Evolutionary conservation across 108 stramenopile genomes (phyloP).

Genomic region (Nitzschia sp.): DNA sequence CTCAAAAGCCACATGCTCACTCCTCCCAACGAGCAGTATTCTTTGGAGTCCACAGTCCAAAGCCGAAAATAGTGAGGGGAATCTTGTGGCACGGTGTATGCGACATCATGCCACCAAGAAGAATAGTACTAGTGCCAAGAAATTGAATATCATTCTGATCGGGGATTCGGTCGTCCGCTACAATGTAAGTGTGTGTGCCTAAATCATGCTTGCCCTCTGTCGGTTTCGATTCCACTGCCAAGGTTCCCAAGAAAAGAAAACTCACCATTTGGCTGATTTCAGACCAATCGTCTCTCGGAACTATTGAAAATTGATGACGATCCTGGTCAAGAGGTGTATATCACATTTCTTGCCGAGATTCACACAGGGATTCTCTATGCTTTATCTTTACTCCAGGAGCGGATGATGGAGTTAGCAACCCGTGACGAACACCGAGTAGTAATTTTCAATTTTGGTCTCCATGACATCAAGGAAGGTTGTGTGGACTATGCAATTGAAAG

Average conservation of each 20-base stretch:
- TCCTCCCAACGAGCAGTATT: not conserved
- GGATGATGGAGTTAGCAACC: not conserved
- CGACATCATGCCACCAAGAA: not conserved
- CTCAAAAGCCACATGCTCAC: not conserved
- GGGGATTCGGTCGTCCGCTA: not conserved
- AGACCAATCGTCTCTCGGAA: not conserved
- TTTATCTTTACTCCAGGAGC: not conserved
- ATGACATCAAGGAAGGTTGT: constrained; percentile 6
- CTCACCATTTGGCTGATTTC: no score
- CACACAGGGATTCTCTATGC: not conserved
- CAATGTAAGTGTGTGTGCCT: constrained; percentile 2
- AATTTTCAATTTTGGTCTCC: constrained; percentile 8
- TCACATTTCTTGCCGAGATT: not conserved
- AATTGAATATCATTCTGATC: not conserved
- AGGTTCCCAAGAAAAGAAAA: no score
- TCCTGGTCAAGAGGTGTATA: not conserved
- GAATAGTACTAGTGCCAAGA: not conserved
- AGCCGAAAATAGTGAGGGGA: not conserved
- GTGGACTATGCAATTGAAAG: not conserved
- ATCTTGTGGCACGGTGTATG: not conserved
- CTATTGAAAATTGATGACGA: not conserved
- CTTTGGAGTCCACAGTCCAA: not conserved
- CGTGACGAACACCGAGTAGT: constrained; percentile 4
- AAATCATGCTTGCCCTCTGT: no score
- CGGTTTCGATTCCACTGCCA: no score